A percentile compares a stretch with the other conserved stretches of the same genome.
These are phyloP conservation scores for Kockiozyma suomiensis DNA, from an alignment of 805 yeast genomes.

Conservation along the genomic window DNA sequence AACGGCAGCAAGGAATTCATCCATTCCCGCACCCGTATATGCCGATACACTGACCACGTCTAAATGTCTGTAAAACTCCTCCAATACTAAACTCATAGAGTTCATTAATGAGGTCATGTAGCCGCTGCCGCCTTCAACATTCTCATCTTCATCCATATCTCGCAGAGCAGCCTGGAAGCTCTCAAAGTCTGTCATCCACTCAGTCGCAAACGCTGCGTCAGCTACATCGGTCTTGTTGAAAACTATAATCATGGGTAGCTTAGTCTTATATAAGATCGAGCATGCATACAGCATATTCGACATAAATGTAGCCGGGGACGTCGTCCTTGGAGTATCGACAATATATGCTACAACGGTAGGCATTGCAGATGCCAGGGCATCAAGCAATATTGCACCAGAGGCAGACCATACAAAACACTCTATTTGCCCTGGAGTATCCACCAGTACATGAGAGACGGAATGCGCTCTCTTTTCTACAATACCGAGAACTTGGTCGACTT, in stretches of 20 bases:
- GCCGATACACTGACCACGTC: conserved; percentile 94
- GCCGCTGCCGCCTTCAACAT: conserved; percentile 67
- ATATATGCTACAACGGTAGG: conserved; percentile 96
- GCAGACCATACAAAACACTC: conserved; percentile 97
- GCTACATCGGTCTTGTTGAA: conserved; percentile 92
- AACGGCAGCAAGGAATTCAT: conserved; percentile 82
- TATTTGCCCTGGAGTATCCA: conserved; percentile 98
- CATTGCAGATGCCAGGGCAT: conserved; percentile 91
- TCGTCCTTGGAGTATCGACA: conserved; percentile 93
- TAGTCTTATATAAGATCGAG: conserved; percentile 92
- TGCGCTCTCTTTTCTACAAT: conserved; percentile 77
- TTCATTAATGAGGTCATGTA: conserved; percentile 93
- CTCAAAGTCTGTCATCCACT: conserved; percentile 98
- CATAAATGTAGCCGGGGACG: conserved; percentile 95
- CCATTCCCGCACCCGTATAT: conserved; percentile 91
- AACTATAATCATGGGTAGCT: conserved; percentile 93
- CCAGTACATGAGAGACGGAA: conserved; percentile 56
- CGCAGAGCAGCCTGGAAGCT: conserved; percentile 78
- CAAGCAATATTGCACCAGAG: conserved; percentile 93
- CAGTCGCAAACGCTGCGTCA: conserved; percentile 82
- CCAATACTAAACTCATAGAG: conserved; percentile 93
- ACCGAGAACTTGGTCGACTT: conserved; percentile 90
- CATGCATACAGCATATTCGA: conserved; percentile 98
- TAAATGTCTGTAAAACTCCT: conserved; percentile 89
- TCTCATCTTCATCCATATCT: conserved; percentile 65